Conservation (phyloP, 495 filamentous ascomycete species). For the Hyaloscypha finlandica region DNA sequence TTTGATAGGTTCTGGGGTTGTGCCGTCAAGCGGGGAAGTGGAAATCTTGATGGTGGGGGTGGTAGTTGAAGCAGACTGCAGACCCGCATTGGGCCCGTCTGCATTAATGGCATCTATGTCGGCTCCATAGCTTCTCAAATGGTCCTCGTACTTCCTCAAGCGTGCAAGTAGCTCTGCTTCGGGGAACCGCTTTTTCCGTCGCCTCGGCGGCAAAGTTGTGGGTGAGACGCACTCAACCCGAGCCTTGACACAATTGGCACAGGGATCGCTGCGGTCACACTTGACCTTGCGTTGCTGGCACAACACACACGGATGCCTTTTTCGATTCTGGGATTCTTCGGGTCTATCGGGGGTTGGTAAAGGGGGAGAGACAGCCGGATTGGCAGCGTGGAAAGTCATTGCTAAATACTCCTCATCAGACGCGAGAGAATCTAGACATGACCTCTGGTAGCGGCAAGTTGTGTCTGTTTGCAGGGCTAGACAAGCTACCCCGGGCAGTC, state of each 20-base stretch:
- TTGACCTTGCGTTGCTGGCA: slow-evolving; percentile 73
- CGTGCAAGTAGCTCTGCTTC: slow-evolving; percentile 38
- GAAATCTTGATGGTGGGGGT: not conserved
- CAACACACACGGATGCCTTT: slow-evolving; percentile 31
- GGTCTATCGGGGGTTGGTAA: not conserved
- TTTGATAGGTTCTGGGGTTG: slow-evolving; percentile 23
- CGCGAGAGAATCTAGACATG: not conserved
- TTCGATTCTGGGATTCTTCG: not conserved
- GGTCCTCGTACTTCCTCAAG: slow-evolving; percentile 39
- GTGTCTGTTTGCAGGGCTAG: not conserved
- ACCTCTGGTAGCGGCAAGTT: not conserved
- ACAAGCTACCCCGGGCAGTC: not conserved
- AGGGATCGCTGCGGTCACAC: slow-evolving; percentile 53
- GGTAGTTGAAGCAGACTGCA: not conserved
- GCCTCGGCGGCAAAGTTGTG: slow-evolving; percentile 41
- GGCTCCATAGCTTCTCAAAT: slow-evolving; percentile 29
- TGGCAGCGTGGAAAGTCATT: not conserved
- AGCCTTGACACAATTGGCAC: slow-evolving; percentile 50
- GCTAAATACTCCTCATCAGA: not conserved
- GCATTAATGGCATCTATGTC: slow-evolving; percentile 28
- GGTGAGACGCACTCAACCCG: slow-evolving; percentile 44
- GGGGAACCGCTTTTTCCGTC: slow-evolving; percentile 43
- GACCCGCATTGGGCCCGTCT: slow-evolving; percentile 3
- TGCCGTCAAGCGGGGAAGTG: slow-evolving; percentile 33
- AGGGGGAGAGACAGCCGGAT: not conserved